Percentiles rank a stretch among this genome's conserved stretches.
Evolutionary conservation across 1,284 basidiomycete species (phyloP).

Genomic region (Retiboletus flavoniger): DNA sequence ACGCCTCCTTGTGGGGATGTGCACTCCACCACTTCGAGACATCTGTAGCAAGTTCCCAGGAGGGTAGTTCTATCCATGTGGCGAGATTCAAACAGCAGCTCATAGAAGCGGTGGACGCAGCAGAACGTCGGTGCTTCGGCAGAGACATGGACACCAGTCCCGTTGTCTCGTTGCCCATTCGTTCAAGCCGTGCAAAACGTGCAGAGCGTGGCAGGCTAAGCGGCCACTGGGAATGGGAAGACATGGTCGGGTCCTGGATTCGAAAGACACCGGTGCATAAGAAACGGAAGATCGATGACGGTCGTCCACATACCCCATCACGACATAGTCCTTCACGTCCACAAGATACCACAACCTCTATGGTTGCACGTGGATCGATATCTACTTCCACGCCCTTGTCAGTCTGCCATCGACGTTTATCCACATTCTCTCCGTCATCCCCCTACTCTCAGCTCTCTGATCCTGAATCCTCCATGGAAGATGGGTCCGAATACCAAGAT

Average conservation of each 20-base stretch:
- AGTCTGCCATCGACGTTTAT: background rate
- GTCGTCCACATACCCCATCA: background rate
- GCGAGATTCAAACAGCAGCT: slow-evolving; percentile 39
- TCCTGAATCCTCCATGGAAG: slow-evolving; percentile 18
- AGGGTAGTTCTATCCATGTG: slow-evolving; percentile 24
- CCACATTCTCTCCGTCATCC: slow-evolving; percentile 16
- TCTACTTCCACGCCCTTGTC: slow-evolving; percentile 4
- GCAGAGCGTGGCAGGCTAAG: slow-evolving; percentile 16
- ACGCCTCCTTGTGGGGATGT: slow-evolving; percentile 55
- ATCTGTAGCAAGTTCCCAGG: slow-evolving; percentile 17
- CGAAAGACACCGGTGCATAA: slow-evolving; percentile 36
- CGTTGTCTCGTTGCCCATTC: slow-evolving; percentile 6
- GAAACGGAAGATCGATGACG: slow-evolving; percentile 21
- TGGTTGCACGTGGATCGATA: background rate
- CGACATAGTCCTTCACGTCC: background rate
- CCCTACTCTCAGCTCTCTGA: slow-evolving; percentile 18
- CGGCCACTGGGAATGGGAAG: slow-evolving; percentile 48
- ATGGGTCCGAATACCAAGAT: slow-evolving; percentile 25
- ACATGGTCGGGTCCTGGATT: slow-evolving; percentile 44
- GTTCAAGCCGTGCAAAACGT: slow-evolving; percentile 4
- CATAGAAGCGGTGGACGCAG: slow-evolving; percentile 48
- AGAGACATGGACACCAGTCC: slow-evolving; percentile 20
- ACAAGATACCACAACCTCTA: background rate
- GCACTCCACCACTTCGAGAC: slow-evolving; percentile 49
- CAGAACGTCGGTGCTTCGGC: slow-evolving; percentile 47